Percentiles rank a stretch among this genome's conserved stretches.
Conservation (phyloP, 352 stramenopile genomes). For the Phytophthora cryptogea region DNA sequence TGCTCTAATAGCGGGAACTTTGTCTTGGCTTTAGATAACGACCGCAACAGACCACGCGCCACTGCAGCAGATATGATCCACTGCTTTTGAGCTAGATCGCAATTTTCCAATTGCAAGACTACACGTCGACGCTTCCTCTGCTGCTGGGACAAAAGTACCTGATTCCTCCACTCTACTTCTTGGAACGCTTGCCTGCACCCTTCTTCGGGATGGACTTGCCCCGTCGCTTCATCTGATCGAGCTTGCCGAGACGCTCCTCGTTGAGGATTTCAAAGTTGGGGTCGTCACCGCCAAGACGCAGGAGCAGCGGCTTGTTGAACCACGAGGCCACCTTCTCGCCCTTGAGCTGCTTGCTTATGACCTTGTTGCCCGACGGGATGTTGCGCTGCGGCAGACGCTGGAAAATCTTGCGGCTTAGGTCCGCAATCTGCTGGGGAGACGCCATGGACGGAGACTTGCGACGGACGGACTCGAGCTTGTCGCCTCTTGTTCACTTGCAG, state of each 20-base stretch:
- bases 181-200: constrained; percentile 84
- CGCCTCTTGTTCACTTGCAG: constrained; percentile 8
- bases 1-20: constrained; percentile 13
- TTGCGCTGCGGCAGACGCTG: constrained; percentile 85
- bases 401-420: constrained; percentile 89
- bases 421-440: constrained; percentile 69
- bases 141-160: constrained; percentile 14
- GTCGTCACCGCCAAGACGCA: constrained; percentile 81
- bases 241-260: constrained; percentile 71
- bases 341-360: constrained; percentile 90
- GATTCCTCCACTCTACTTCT: constrained; percentile 58
- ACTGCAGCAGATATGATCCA: not conserved
- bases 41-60: constrained; percentile 1
- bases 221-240: constrained; percentile 88
- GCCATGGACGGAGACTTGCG: constrained; percentile 28
- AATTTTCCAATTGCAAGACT: not conserved
- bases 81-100: not conserved
- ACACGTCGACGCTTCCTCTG: constrained; percentile 5
- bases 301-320: constrained; percentile 84
- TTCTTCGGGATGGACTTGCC: constrained; percentile 89
- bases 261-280: constrained; percentile 87
- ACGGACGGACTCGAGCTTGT: constrained; percentile 1
- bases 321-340: constrained; percentile 85
- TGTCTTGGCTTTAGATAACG: constrained; percentile 27
- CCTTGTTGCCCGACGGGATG: constrained; percentile 84